Base-by-base conservation (phyloP, 2,329 filamentous ascomycete species). In the Pseudomassariella vexata region DNA sequence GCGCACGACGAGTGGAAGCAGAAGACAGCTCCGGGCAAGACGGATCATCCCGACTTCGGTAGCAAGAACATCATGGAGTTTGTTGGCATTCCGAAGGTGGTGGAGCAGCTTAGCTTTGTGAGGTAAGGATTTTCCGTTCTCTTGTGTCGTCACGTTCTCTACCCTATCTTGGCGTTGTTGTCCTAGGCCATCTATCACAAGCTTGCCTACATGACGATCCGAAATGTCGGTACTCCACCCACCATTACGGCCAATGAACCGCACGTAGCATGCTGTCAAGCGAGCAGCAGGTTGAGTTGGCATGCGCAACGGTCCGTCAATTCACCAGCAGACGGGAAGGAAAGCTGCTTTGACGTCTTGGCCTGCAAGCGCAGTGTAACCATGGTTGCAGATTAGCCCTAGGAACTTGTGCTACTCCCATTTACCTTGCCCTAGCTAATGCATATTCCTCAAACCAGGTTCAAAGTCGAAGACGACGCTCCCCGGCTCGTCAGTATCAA, bases 41-140 rank as follows among this genome's bases (percentile, higher is more conserved):
- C 79, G 0, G 65, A 73, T 26, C 70, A 83, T 45, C 82, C 82
- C 0, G 71, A 79, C 45, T 88, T 83, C 55, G 70, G 68, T 3
- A 40, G 44, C 5, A 43, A 53, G 17, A 67, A 70, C 35, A 59
- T 58, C n/a, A 52, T 87, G 27, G 59, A 66, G 12, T 88, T 86
- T 50, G 58, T 62, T 21, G 66, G 68, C 20, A 60, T 79, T 27
- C 62, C 65, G 32, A 69, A 71, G 30, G 69, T 86, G 9, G 69
- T 83, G 10, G 77, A 84, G 48, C 73, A 82, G 44, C 64, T 88
- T 43, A 83, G 78, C 47, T 88, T 88, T 50, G 58, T 88, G 19
- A 73, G 79, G 82, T 87, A 59, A 66, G 80, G 18, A 36, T 49
- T 29, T 25, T 41, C 35, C 16, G 28, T 26, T 28, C 24, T 37